Evolutionary conservation across 768 basidiomycete genomes (phyloP).

Genomic region (Terana coerulea): DNA sequence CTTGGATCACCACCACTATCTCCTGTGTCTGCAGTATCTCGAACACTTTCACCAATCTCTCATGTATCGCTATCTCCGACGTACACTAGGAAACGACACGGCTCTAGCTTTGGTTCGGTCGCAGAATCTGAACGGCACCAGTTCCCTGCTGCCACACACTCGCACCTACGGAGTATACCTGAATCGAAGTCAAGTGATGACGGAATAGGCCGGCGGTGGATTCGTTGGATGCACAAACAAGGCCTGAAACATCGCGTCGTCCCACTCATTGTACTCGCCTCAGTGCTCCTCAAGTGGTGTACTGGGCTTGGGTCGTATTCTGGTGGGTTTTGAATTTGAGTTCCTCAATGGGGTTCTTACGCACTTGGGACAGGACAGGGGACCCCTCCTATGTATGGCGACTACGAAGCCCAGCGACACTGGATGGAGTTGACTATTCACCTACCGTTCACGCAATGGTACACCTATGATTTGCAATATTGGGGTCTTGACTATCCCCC

Average conservation of each 20-base stretch:
- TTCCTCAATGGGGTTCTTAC: background rate
- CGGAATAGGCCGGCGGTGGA: conserved; percentile 53
- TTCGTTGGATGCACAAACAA: conserved; percentile 77
- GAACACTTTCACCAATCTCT: conserved; percentile 43
- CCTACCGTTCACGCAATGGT: conserved; percentile 76
- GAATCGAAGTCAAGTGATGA: conserved; percentile 14
- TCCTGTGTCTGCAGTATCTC: conserved; percentile 38
- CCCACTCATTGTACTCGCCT: conserved; percentile 48
- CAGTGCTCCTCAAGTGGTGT: conserved; percentile 60
- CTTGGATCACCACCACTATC: conserved; percentile 45
- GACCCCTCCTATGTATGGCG: conserved; percentile 83
- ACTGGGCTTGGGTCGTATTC: conserved; percentile 80
- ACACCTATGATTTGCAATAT: conserved; percentile 81
- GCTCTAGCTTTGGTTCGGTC: conserved; percentile 42
- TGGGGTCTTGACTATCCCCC: conserved; percentile 98
- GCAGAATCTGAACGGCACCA: conserved; percentile 31
- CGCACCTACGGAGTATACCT: conserved; percentile 15
- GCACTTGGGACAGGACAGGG: conserved; percentile 44
- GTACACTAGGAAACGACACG: conserved; percentile 12
- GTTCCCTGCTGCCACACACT: conserved; percentile 13
- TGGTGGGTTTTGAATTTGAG: conserved; percentile 45
- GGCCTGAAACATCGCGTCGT: conserved; percentile 58
- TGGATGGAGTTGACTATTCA: conserved; percentile 93
- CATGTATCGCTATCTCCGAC: conserved; percentile 26
- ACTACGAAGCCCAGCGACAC: conserved; percentile 92